Evolutionary conservation across 495 filamentous ascomycete genomes (phyloP), one percentile per base, ranked within the genome.

Genomic region (Hypoxylon perforatum): DNA sequence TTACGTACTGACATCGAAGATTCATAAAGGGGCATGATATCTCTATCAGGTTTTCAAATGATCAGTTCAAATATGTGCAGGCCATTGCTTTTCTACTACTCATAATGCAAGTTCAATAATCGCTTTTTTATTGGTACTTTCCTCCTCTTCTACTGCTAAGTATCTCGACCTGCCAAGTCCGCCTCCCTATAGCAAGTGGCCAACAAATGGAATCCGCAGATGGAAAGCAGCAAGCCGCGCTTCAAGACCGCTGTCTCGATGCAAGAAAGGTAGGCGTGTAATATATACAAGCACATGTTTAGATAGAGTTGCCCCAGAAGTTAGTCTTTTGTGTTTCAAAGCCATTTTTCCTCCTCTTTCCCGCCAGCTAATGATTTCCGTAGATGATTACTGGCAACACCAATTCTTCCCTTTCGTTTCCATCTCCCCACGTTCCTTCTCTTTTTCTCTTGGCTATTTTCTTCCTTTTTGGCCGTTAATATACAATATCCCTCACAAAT

Each of bases 221-320:
- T 38, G n/a, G n/a, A 61, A 51, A 61, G 51, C 25, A 46, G 28
- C 54, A 46, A 30, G 14, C 39, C 1, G n/a, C 17, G n/a, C 38
- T 52, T 51, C 61, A 61, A 50, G 25, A 61, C 7, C 15, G 54
- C 48, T 25, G 60, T 49, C 65, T 50, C 44, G 45, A 48, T 42
- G 5, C 25, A 38, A 56, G 30, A 57, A 61, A 56, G n/a, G 35
- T 25, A 55, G 22, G 61, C 50, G 38, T 52, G 56, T 69, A 64
- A 59, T 55, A 60, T 69, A 69, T 69, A 69, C 66, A 69, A 69
- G 46, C 45, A 57, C 25, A 64, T 64, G 51, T 49, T 52, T 41
- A 69, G 45, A 53, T 64, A 64, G 61, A 69, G 61, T 69, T 69
- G 66, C 66, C 66, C 56, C 61, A 19, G 18, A 39, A 17, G 59